Evolutionary conservation across 208 protist species (phyloP).

Genomic region (Leishmania braziliensis): DNA sequence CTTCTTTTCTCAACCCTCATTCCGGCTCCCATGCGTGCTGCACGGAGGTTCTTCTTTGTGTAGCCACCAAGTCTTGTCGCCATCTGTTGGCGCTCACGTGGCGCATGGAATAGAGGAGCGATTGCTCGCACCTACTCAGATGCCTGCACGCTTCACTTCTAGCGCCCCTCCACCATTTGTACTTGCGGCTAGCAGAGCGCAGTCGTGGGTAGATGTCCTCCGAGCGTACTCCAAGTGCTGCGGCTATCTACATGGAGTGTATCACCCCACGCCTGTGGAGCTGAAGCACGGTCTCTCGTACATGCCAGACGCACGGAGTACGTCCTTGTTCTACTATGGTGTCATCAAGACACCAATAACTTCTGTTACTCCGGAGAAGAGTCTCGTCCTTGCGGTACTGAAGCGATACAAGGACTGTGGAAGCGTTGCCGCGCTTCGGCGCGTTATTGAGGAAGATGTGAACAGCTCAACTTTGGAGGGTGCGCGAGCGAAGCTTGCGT

Average conservation of each 20-base stretch:
- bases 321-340: slow-evolving; percentile 80
- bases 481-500: slow-evolving; percentile 51
- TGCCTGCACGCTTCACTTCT: not conserved
- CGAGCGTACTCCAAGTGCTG: slow-evolving; percentile 48
- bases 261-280: slow-evolving; percentile 60
- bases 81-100: not conserved
- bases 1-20: not conserved
- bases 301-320: slow-evolving; percentile 72
- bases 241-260: slow-evolving; percentile 48
- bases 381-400: slow-evolving; percentile 53
- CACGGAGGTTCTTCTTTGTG: not conserved
- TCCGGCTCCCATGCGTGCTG: not conserved
- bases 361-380: slow-evolving; percentile 25
- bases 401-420: slow-evolving; percentile 47
- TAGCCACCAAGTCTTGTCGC: not conserved
- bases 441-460: slow-evolving; percentile 84
- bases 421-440: slow-evolving; percentile 51
- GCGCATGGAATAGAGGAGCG: not conserved
- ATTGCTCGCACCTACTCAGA: not conserved
- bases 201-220: slow-evolving; percentile 76
- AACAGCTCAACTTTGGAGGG: slow-evolving; percentile 46
- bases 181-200: slow-evolving; percentile 50
- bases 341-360: slow-evolving; percentile 61
- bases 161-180: slow-evolving; percentile 54
- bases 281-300: slow-evolving; percentile 58